A percentile compares a stretch with the other conserved stretches of the same genome.
Evolutionary conservation across 1,284 basidiomycete species (phyloP).

Genomic region (Heliocybe sulcata): DNA sequence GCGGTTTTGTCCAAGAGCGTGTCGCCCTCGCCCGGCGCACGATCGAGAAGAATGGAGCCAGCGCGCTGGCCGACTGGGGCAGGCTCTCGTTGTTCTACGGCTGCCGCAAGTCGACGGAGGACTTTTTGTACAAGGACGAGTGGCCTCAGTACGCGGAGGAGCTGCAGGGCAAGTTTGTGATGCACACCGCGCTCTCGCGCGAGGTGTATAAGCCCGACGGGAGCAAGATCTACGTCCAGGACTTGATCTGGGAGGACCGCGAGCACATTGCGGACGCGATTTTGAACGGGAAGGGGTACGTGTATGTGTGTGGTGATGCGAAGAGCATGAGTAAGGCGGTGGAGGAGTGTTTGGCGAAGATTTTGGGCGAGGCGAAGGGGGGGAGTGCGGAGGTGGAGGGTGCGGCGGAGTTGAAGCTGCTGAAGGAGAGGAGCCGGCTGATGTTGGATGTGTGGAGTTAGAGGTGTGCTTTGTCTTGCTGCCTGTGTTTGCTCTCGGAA

Average conservation of each 20-base stretch:
- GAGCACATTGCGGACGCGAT: conserved; percentile 83
- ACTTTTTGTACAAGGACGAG: conserved; percentile 93
- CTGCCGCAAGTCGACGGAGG: conserved; percentile 81
- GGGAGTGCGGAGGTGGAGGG: conserved; percentile 83
- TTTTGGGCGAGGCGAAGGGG: conserved; percentile 92
- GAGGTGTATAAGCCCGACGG: conserved; percentile 87
- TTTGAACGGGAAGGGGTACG: conserved; percentile 88
- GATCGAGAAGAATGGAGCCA: conserved; percentile 86
- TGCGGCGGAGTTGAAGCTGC: conserved; percentile 82
- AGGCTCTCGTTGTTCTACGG: conserved; percentile 94
- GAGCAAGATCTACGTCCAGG: conserved; percentile 96
- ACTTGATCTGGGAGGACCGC: conserved; percentile 84
- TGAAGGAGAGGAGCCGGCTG: conserved; percentile 87
- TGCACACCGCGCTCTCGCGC: conserved; percentile 88
- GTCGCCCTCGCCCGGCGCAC: conserved; percentile 92
- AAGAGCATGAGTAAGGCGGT: conserved; percentile 95
- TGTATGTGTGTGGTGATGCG: conserved; percentile 96
- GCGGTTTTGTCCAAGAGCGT: conserved; percentile 96
- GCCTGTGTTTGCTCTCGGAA: background rate
- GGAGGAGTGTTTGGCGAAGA: conserved; percentile 78
- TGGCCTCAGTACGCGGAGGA: conserved; percentile 87
- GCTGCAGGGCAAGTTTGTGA: conserved; percentile 85
- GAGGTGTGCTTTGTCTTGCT: conserved; percentile 11
- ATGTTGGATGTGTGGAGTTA: conserved; percentile 82
- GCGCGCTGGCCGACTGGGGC: conserved; percentile 94